Evolutionary conservation across 345 rosid species (phyloP).

Genomic region (Aquilaria sinensis): DNA sequence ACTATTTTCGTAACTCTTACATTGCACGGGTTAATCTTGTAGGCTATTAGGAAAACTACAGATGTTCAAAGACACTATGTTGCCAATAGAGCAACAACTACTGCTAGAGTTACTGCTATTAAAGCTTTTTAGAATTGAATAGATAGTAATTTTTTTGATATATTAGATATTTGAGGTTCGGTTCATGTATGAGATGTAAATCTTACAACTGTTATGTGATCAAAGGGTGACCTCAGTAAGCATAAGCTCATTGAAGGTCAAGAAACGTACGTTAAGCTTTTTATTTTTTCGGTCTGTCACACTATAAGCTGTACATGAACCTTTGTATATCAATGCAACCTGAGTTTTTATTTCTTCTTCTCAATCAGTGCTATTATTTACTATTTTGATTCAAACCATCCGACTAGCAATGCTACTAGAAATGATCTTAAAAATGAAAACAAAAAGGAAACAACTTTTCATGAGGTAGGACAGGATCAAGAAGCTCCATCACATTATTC

Average conservation of each 20-base stretch:
- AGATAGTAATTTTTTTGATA: constrained; percentile 53
- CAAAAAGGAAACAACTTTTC: background rate
- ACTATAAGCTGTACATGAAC: constrained; percentile 39
- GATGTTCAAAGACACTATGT: constrained; percentile 55
- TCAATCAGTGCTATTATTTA: background rate
- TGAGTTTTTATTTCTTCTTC: constrained; percentile 1
- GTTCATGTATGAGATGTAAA: constrained; percentile 25
- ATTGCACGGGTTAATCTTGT: constrained; percentile 1
- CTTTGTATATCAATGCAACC: constrained; percentile 32
- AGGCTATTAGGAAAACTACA: constrained; percentile 79
- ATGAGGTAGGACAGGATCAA: constrained; percentile 2
- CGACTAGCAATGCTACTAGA: too few species aligned
- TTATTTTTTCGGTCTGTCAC: constrained; percentile 6
- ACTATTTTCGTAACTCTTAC: background rate
- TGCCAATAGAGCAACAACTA: constrained; percentile 86
- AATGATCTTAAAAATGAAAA: too few species aligned
- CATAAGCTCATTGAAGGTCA: constrained; percentile 40
- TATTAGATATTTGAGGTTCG: constrained; percentile 20
- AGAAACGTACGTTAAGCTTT: constrained; percentile 18
- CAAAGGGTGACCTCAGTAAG: constrained; percentile 27
- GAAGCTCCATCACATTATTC: constrained; percentile 6
- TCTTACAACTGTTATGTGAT: constrained; percentile 12
- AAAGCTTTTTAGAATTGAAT: constrained; percentile 56
- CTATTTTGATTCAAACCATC: too few species aligned
- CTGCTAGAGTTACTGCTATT: constrained; percentile 86